Evolutionary conservation across 768 basidiomycete species (phyloP), one percentile per base, ranked within the genome.

Genomic region (Boletus patriciae): DNA sequence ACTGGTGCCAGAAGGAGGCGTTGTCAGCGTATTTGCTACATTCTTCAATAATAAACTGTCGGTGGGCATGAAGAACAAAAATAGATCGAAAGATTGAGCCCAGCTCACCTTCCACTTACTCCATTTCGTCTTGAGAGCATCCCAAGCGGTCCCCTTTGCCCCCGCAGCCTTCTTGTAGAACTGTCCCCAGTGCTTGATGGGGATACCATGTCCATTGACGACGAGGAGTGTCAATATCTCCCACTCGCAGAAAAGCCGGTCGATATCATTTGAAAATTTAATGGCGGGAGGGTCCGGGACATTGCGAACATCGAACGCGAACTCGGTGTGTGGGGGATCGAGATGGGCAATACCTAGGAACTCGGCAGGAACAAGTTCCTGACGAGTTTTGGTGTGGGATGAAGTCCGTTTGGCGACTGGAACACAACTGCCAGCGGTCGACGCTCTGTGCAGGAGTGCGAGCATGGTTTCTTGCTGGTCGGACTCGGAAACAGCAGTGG

Each of bases 111-210:
- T 62, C 61, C 61, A 62, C 6, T 62, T 60, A 3, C 60, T 57
- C 57, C 52, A 66, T 29, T 61, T 50, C 1, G 9, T 54, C 9
- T 54, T 54, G n/a, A 66, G 33, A 5, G 38, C 50, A 1, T 59
- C 54, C 65, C 66, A 66, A 4, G 54, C 50, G 3, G 43, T 12
- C 13, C 19, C 11, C 33, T 56, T 53, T 27, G 21, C 36, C 0
- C 60, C 56, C 1, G 9, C 33, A 1, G 44, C 40, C 38, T 60
- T 63, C n/a, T n/a, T n/a, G n/a, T n/a, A n/a, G n/a, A n/a, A n/a
- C n/a, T n/a, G n/a, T n/a, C 33, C 46, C 67, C 63, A 66, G 52
- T 62, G 53, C 27, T 63, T 60, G 48, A 68, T 19, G 0, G 62
- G 58, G 21, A 47, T 54, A 1, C 46, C 29, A 9, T 31, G 53